Conservation (phyloP, 768 basidiomycete genomes). For the Termitomyces sp. region DNA sequence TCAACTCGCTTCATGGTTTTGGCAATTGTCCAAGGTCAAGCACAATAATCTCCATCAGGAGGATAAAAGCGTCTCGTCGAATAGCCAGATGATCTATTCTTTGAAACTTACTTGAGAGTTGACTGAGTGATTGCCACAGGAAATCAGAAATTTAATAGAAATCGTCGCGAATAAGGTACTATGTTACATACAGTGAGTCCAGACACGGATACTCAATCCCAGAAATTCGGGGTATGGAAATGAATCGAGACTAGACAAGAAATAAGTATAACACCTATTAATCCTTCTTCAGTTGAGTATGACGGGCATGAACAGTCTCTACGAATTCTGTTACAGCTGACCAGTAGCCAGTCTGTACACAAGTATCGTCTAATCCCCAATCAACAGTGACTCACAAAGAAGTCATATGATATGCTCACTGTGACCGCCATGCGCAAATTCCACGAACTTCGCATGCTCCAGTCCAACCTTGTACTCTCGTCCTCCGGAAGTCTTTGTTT, state of each 20-base stretch:
- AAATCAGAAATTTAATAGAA: neutral
- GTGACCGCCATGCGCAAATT: conserved; percentile 50
- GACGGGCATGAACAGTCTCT: conserved; percentile 29
- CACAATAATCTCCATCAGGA: too few species aligned
- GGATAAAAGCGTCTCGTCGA: too few species aligned
- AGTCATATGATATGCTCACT: conserved; percentile 30
- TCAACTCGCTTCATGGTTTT: neutral
- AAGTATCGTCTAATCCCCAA: conserved; percentile 43
- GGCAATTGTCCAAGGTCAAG: too few species aligned
- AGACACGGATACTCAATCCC: too few species aligned
- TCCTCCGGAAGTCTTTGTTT: conserved; percentile 32
- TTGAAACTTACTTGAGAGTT: too few species aligned
- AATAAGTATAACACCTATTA: neutral
- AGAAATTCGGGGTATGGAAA: neutral
- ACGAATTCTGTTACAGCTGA: conserved; percentile 44
- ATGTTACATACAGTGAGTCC: neutral
- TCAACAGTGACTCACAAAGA: neutral
- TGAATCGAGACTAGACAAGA: neutral
- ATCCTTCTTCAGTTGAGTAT: neutral
- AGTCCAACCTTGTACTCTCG: conserved; percentile 39
- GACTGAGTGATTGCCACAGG: neutral
- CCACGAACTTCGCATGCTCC: conserved; percentile 50
- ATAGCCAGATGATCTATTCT: too few species aligned
- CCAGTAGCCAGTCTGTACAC: conserved; percentile 52
- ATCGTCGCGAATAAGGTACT: neutral